Percentiles rank a stretch among this genome's conserved stretches.
These are phyloP conservation scores for Hypoxylon sp. DNA, from an alignment of 2,329 filamentous ascomycete species.

Conservation along the genomic window DNA sequence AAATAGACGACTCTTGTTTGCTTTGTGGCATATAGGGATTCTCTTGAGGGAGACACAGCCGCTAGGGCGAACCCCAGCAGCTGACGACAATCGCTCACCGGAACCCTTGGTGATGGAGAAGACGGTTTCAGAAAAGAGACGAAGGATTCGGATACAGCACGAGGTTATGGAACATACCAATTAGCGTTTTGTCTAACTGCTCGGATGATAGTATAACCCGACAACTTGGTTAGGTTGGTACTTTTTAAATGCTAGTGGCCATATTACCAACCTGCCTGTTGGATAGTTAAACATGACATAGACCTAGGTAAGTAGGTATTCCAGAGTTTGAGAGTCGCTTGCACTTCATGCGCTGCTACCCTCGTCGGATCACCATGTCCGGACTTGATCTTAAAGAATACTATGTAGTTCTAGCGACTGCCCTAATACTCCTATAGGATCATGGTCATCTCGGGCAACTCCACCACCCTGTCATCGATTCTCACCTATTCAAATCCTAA, in stretches of 20 bases:
- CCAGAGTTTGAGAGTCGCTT: constrained; percentile 15
- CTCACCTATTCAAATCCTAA: constrained; percentile 18
- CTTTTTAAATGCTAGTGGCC: background rate
- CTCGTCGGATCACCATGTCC: constrained; percentile 15
- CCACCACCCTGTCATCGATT: constrained; percentile 21
- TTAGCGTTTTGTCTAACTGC: constrained; percentile 17
- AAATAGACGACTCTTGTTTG: background rate
- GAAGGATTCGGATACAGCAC: constrained; percentile 33
- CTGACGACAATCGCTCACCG: constrained; percentile 11
- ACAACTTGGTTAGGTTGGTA: constrained; percentile 5
- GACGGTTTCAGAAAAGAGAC: constrained; percentile 32
- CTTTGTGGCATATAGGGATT: background rate
- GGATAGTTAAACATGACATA: background rate
- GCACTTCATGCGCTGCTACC: constrained; percentile 17
- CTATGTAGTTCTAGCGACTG: background rate
- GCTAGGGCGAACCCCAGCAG: constrained; percentile 11
- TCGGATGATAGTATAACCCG: constrained; percentile 1
- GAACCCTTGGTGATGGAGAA: constrained; percentile 15
- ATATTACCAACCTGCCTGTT: background rate
- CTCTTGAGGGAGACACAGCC: background rate
- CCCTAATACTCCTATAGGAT: constrained; percentile 29
- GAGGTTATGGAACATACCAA: constrained; percentile 14
- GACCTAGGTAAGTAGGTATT: background rate
- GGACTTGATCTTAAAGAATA: background rate
- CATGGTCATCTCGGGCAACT: constrained; percentile 27